Evolutionary conservation across 2,329 filamentous ascomycete species (phyloP).

Genomic region (Fusarium sp.): DNA sequence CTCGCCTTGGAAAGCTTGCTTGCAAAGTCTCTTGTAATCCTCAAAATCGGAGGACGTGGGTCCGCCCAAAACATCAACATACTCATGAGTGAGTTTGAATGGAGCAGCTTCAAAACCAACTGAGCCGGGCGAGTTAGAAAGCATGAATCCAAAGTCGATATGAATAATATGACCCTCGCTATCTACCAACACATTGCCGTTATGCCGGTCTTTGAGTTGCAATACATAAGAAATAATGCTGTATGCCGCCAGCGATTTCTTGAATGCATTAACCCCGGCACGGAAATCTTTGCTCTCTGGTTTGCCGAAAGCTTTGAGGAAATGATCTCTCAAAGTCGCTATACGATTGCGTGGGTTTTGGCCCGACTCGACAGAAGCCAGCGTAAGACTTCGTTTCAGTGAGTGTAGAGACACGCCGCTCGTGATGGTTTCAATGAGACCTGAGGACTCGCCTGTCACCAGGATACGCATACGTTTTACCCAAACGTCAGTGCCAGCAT

Average conservation of each 20-base stretch:
- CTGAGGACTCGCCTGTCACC: conserved; percentile 85
- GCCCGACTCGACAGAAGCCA: conserved; percentile 78
- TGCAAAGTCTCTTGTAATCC: conserved; percentile 82
- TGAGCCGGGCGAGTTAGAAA: conserved; percentile 85
- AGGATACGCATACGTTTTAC: conserved; percentile 89
- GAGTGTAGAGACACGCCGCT: conserved; percentile 90
- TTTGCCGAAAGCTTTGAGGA: conserved; percentile 80
- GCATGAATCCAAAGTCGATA: conserved; percentile 91
- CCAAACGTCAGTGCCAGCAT: conserved; percentile 82
- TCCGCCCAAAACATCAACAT: conserved; percentile 84
- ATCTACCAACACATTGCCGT: conserved; percentile 87
- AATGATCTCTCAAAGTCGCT: conserved; percentile 84
- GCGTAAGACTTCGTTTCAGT: conserved; percentile 82
- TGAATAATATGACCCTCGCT: conserved; percentile 88
- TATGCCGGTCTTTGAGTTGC: conserved; percentile 87
- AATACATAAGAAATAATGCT: conserved; percentile 86
- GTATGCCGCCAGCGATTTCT: conserved; percentile 84
- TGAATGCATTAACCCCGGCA: conserved; percentile 81
- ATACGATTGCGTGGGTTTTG: conserved; percentile 80
- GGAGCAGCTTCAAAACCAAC: conserved; percentile 89
- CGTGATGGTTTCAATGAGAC: conserved; percentile 87
- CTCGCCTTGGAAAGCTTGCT: conserved; percentile 83
- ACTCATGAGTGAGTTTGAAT: conserved; percentile 88
- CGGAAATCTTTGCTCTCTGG: conserved; percentile 75
- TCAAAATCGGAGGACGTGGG: conserved; percentile 75